These are phyloP conservation scores for Leptographium galeiforme DNA, from an alignment of 2,329 filamentous ascomycete genomes.

Conservation along the genomic window DNA sequence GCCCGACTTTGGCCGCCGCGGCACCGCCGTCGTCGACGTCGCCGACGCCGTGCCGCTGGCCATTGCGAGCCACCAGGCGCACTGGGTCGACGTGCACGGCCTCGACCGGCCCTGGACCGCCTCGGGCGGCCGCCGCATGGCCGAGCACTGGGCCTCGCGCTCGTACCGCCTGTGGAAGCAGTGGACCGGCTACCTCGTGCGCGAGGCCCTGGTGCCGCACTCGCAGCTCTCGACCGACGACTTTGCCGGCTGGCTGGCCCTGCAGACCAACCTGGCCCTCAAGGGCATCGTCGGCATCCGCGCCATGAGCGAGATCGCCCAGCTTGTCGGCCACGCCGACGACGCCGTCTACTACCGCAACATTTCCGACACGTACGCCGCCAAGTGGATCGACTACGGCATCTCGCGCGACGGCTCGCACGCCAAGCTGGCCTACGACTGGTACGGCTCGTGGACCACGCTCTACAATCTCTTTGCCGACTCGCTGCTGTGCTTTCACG, in stretches of 20 bases:
- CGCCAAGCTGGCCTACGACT: conserved; percentile 62
- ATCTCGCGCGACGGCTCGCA: conserved; percentile 55
- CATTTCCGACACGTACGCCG: conserved; percentile 52
- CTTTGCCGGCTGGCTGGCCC: conserved; percentile 61
- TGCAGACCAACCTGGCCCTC: conserved; percentile 62
- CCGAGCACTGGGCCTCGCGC: conserved; percentile 25
- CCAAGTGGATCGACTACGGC: conserved; percentile 55
- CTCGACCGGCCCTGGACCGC: conserved; percentile 30
- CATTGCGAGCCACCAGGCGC: conserved; percentile 4
- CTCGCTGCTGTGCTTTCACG: conserved; percentile 21
- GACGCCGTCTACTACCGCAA: conserved; percentile 49
- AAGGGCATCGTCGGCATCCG: conserved; percentile 70
- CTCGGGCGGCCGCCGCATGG: conserved; percentile 28
- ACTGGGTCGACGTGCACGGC: conserved; percentile 12
- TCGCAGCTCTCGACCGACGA: conserved; percentile 68
- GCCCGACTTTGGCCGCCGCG: conserved; percentile 30
- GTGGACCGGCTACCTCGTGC: conserved; percentile 61
- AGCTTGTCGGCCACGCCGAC: conserved; percentile 39
- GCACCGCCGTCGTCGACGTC: conserved; percentile 9
- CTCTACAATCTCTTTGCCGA: conserved; percentile 66
- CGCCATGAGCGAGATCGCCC: conserved; percentile 58
- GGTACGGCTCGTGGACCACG: conserved; percentile 67
- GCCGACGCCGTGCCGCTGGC: conserved; percentile 2
- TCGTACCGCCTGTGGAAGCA: conserved; percentile 62
- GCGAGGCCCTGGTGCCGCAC: conserved; percentile 54